Evolutionary conservation across 139 green algal genomes (phyloP), one percentile per base, ranked within the genome.

Genomic region (Parachlorella kessleri): DNA sequence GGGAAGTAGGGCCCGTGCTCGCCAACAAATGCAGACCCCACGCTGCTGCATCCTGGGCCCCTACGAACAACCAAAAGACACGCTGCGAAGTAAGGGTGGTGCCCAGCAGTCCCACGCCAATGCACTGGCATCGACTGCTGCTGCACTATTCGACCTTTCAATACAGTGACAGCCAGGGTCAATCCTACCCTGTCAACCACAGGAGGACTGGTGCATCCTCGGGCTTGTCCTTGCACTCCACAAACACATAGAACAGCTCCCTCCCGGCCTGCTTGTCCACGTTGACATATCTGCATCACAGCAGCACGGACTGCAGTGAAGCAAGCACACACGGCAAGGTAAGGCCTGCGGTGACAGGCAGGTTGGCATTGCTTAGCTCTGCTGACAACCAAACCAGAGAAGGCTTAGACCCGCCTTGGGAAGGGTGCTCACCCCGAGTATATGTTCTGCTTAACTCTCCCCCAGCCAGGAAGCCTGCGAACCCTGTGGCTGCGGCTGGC

Each of bases 1-100:
- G 40, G 40, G 26, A 73, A 73, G 68, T 38, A 73, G 39, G 68
- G 68, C 26, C 68, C 68, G 26, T 73, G 68, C 68, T 73, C 68
- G 6, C 38, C 68, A 1, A 73, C n/a, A 39, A 73, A 73, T 7
- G 68, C 68, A 9, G 68, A 59, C 28, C 32, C 68, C 68, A 73
- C 68, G 0, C 38, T 59, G 39, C 28, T 38, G 38, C 68, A 73
- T 26, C 68, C 68, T 3, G 68, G 68, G 38, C 68, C 68, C 6
- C 68, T 73, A 39, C 37, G 9, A 66, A 26, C 5, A 26, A 18
- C 24, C n/a, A 26, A 66, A 26, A 66, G 55, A 26, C n/a, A 26
- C 7, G 8, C 4, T 4, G 55, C 32, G 55, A 6, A 23, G 55
- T 66, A 23, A 66, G 55, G 55, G 55, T 23, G 55, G 4, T 26